These are phyloP conservation scores for Citrus inodora DNA, from an alignment of 345 rosid genomes.

Conservation along the genomic window DNA sequence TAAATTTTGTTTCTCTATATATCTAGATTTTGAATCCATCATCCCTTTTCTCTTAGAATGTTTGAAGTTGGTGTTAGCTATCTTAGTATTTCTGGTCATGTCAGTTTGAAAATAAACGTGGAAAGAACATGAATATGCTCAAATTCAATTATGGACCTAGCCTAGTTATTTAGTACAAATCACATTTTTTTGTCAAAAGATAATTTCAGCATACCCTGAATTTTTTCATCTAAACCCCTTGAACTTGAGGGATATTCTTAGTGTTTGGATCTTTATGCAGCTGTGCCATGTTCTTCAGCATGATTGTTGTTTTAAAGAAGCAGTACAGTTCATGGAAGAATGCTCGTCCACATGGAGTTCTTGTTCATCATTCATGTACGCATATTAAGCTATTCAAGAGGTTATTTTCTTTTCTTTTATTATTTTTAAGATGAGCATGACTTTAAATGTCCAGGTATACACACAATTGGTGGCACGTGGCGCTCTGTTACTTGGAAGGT, in stretches of 20 bases:
- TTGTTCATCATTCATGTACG: constrained; percentile 79
- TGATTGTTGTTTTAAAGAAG: constrained; percentile 74
- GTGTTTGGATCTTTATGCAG: constrained; percentile 36
- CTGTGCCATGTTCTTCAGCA: constrained; percentile 85
- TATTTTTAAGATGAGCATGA: not conserved
- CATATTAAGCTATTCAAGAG: constrained; percentile 7
- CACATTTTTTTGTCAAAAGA: not conserved
- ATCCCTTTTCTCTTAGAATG: not conserved
- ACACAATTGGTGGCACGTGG: constrained; percentile 98
- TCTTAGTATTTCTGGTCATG: not conserved
- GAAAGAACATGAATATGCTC: not conserved
- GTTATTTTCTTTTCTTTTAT: not conserved
- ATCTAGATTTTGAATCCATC: not conserved
- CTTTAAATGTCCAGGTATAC: constrained; percentile 48
- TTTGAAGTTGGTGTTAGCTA: not conserved
- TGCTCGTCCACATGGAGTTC: constrained; percentile 60
- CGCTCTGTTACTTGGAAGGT: constrained; percentile 94
- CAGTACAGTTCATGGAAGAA: constrained; percentile 79
- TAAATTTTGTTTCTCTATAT: not conserved
- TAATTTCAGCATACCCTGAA: not conserved
- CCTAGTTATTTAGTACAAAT: not conserved
- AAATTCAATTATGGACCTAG: not conserved
- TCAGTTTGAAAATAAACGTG: not conserved
- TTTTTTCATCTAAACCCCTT: not conserved
- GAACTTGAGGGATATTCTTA: not conserved